Evolutionary conservation across 2,329 filamentous ascomycete genomes (phyloP).

Genomic region (Lasiodiplodia hormozganensis): DNA sequence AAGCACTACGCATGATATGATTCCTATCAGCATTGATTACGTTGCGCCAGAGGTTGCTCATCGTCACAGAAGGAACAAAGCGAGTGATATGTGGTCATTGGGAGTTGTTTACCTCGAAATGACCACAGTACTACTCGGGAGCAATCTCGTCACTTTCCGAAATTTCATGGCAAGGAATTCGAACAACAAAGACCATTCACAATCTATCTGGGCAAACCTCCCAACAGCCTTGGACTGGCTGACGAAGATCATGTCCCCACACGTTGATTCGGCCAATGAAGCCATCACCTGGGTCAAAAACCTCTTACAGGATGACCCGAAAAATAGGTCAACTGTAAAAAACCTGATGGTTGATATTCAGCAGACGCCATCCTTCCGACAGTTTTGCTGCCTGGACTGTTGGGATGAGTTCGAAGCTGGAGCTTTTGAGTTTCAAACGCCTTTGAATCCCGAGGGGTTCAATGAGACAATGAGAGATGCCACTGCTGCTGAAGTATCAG

Average conservation of each 20-base stretch:
- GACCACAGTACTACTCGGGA: not conserved
- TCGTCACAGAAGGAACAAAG: not conserved
- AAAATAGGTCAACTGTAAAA: conserved; percentile 19
- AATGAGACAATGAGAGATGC: not conserved
- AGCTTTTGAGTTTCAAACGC: not conserved
- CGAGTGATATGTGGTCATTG: conserved; percentile 29
- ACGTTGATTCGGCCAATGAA: conserved; percentile 26
- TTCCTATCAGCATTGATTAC: conserved; percentile 9
- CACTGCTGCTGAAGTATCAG: not conserved
- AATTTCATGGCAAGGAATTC: not conserved
- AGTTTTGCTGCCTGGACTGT: conserved; percentile 15
- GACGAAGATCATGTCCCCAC: not conserved
- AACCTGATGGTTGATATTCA: conserved; percentile 22
- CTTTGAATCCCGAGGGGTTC: not conserved
- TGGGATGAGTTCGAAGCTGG: not conserved
- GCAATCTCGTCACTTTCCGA: not conserved
- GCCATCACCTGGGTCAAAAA: conserved; percentile 30
- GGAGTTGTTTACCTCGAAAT: conserved; percentile 30
- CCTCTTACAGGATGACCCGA: conserved; percentile 22
- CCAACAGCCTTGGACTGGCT: not conserved
- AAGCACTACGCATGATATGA: not conserved
- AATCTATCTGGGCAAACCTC: conserved; percentile 5
- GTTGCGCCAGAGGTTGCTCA: conserved; percentile 30
- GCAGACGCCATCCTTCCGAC: not conserved
- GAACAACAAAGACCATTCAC: not conserved